Evolutionary conservation across 192 early-diverging fungal species (phyloP), one percentile per base, ranked within the genome.

Genomic region (Podila verticillata): DNA sequence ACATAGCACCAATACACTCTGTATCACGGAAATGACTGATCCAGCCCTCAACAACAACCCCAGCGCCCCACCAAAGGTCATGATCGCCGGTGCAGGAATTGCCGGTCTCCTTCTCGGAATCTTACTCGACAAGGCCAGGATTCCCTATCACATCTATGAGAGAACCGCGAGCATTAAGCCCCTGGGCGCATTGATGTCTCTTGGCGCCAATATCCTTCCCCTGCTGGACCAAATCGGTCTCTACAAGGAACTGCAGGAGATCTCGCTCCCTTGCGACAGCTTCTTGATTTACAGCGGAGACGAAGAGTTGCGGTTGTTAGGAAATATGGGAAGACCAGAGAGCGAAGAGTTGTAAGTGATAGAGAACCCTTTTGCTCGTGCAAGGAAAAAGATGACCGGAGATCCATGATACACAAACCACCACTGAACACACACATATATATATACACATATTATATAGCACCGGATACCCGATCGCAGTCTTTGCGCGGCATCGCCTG

Each of bases 41-140:
- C 13, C 15, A 44, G 12, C 39, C 39, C 39, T 44, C 39, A 44
- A 44, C 39, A 44, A 44, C 15, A 44, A 4, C 36, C 39, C 39
- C 39, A 44, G 13, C 17, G 39, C 13, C 39, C 39, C 13, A 15
- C 39, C 39, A 44, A 44, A 44, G 39, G 77, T 81, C 29, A 32
- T 72, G 12, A 80, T 80, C 35, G 63, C 49, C 12, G 75, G 75
- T 44, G 75, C 34, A 29, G 75, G 75, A 19, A 24, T 70, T 32
- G 31, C 63, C 20, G 68, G 75, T 13, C 48, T 78, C 19, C 13
- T 68, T 10, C 68, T 78, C 15, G 75, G 62, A 2, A 29, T 65
- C 13, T 36, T 63, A 44, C 48, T 78, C 17, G 44, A 78, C 35
- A 61, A 51, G 22, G 34, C 63, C 44, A 63, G 58, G 1, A 60